Percentiles rank a stretch among this genome's conserved stretches.
These are phyloP conservation scores for Thermochaetoides dissita DNA, from an alignment of 2,329 filamentous ascomycete genomes.

Conservation along the genomic window DNA sequence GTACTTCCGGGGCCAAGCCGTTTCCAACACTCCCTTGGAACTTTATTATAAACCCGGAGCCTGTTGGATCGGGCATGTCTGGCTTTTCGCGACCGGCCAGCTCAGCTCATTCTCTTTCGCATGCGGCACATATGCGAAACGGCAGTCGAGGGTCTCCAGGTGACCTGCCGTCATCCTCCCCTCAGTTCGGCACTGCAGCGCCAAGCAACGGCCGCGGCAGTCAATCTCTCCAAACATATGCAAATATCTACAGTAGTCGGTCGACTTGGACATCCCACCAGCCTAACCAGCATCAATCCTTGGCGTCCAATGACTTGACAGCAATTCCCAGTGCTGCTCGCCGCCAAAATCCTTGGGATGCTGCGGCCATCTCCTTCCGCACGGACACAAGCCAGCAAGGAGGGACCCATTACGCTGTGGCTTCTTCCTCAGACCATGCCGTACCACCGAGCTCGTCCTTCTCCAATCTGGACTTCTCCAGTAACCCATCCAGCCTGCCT, in stretches of 20 bases:
- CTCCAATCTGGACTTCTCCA: conserved; percentile 18
- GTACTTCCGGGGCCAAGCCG: conserved; percentile 22
- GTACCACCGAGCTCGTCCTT: conserved; percentile 8
- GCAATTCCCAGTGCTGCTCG: too few relatives aligned
- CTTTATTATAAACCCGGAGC: conserved; percentile 25
- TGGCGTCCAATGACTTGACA: too few relatives aligned
- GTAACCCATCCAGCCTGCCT: conserved; percentile 18
- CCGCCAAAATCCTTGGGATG: conserved; percentile 8
- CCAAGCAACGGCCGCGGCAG: not conserved
- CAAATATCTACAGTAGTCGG: too few relatives aligned
- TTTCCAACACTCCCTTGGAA: conserved; percentile 37
- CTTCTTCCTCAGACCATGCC: too few relatives aligned
- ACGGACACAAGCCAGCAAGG: conserved; percentile 1
- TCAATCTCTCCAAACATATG: conserved; percentile 1
- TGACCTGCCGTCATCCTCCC: too few relatives aligned
- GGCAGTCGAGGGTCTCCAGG: too few relatives aligned
- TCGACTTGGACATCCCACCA: not conserved
- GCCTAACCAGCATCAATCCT: too few relatives aligned
- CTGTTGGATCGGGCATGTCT: conserved; percentile 3
- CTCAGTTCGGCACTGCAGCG: too few relatives aligned
- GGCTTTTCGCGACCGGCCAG: conserved; percentile 2
- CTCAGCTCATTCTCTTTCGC: too few relatives aligned
- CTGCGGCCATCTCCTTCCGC: conserved; percentile 7
- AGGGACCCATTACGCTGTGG: not conserved
- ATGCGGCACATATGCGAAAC: too few relatives aligned